Evolutionary conservation across 148 eudicot species (phyloP).

Genomic region (Chenopodium berlandieri): DNA sequence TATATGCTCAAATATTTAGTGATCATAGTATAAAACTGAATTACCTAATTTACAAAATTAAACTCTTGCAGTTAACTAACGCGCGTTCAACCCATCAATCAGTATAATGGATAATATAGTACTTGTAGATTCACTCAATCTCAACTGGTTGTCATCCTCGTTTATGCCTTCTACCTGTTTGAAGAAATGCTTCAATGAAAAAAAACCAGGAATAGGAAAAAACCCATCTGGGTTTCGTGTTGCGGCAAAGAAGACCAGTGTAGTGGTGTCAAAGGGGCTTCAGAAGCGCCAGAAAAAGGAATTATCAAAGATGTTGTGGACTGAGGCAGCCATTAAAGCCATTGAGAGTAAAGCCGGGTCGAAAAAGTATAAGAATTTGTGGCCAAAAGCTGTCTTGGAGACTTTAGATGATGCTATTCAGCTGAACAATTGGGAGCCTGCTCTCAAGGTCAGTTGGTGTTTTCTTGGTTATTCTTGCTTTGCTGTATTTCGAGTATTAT

Average conservation of each 20-base stretch:
- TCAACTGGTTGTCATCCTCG: constrained; percentile 20
- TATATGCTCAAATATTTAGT: no score
- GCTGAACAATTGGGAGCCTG: constrained; percentile 60
- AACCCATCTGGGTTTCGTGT: constrained; percentile 15
- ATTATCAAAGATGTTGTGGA: constrained; percentile 62
- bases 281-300: constrained; percentile 50
- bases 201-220: constrained; percentile 3
- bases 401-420: constrained; percentile 63
- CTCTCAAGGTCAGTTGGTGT: constrained; percentile 56
- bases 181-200: constrained; percentile 40
- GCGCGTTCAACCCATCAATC: not conserved
- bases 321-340: constrained; percentile 66
- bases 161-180: constrained; percentile 37
- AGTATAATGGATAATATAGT: not conserved
- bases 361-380: constrained; percentile 53
- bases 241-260: constrained; percentile 37
- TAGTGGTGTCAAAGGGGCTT: constrained; percentile 25
- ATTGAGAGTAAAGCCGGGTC: constrained; percentile 64
- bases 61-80: not conserved
- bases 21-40: not conserved
- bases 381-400: constrained; percentile 80
- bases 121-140: not conserved
- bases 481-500: no score
- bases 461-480: not conserved
- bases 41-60: not conserved